phyloP scores from a whole-genome alignment of 768 basidiomycete species.

The Mycena albidolilacea region DNA sequence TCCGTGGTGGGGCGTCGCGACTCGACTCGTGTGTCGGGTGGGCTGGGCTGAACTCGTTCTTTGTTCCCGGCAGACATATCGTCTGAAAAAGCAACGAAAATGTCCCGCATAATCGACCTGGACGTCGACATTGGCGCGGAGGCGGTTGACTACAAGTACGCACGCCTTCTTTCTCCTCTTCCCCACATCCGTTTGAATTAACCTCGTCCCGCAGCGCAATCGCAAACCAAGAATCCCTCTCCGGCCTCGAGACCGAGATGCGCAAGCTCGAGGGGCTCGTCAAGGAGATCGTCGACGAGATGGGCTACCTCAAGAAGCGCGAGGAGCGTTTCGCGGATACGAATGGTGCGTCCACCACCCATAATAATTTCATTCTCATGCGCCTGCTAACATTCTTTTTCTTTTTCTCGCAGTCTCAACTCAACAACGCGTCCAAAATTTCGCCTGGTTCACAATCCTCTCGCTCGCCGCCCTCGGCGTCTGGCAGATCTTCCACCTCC shows the following conservation, averaged over 20 bases:
- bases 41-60: not conserved
- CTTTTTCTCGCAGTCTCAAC: conserved; percentile 79
- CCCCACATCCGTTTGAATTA: not conserved
- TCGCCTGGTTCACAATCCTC: conserved; percentile 90
- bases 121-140: conserved; percentile 99
- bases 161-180: conserved; percentile 29
- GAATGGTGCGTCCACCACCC: conserved; percentile 78
- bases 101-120: conserved; percentile 85
- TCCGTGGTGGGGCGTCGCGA: conserved; percentile 54
- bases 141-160: conserved; percentile 98
- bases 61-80: conserved; percentile 56
- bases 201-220: conserved; percentile 77
- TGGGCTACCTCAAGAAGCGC: conserved; percentile 91
- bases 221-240: conserved; percentile 97
- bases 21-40: not conserved
- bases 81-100: conserved; percentile 61
- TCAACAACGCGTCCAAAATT: conserved; percentile 90
- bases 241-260: conserved; percentile 98
- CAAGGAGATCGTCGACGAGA: conserved; percentile 95
- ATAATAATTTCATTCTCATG: not conserved
- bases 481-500: conserved; percentile 97
- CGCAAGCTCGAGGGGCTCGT: conserved; percentile 95
- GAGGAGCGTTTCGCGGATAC: conserved; percentile 91
- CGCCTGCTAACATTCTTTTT: no score
- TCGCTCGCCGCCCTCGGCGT: conserved; percentile 85